phyloP scores from a whole-genome alignment of 2,329 filamentous ascomycete genomes.

The Leptographium galeiforme region DNA sequence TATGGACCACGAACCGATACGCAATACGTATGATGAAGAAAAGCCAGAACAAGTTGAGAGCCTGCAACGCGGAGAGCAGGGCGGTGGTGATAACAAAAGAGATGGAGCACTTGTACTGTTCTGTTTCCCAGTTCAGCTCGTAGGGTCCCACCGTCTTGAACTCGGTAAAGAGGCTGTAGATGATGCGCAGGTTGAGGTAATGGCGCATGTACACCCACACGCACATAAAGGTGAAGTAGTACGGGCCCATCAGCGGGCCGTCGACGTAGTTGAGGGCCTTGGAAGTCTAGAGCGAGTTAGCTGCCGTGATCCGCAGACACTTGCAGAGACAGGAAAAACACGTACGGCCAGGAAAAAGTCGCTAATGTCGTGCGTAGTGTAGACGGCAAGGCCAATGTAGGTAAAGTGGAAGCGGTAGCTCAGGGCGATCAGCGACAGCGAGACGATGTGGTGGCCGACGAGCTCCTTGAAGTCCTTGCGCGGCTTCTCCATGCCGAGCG shows the following conservation, averaged over 20 bases:
- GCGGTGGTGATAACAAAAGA: conserved; percentile 52
- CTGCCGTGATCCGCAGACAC: conserved; percentile 5
- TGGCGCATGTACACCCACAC: conserved; percentile 87
- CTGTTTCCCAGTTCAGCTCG: conserved; percentile 60
- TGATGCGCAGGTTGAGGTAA: conserved; percentile 65
- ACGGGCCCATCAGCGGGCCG: conserved; percentile 62
- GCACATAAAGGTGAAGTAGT: conserved; percentile 70
- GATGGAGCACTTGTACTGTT: conserved; percentile 66
- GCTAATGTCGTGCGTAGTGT: conserved; percentile 86
- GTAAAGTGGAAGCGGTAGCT: conserved; percentile 97
- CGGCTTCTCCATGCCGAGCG: conserved; percentile 82
- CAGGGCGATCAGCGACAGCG: conserved; percentile 65
- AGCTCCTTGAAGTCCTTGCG: conserved; percentile 92
- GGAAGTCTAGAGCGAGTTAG: conserved; percentile 47
- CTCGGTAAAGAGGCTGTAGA: conserved; percentile 62
- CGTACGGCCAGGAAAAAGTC: conserved; percentile 90
- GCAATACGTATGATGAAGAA: conserved; percentile 65
- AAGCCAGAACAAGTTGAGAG: conserved; percentile 71
- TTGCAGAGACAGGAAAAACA: background rate
- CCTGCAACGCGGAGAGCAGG: conserved; percentile 55
- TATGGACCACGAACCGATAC: conserved; percentile 52
- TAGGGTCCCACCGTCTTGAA: conserved; percentile 64
- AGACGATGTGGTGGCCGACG: conserved; percentile 83
- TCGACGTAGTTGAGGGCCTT: conserved; percentile 89
- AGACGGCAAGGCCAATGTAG: conserved; percentile 85